Conservation (phyloP, 306 rosid species). For the Pterocarpus macrocarpus region DNA sequence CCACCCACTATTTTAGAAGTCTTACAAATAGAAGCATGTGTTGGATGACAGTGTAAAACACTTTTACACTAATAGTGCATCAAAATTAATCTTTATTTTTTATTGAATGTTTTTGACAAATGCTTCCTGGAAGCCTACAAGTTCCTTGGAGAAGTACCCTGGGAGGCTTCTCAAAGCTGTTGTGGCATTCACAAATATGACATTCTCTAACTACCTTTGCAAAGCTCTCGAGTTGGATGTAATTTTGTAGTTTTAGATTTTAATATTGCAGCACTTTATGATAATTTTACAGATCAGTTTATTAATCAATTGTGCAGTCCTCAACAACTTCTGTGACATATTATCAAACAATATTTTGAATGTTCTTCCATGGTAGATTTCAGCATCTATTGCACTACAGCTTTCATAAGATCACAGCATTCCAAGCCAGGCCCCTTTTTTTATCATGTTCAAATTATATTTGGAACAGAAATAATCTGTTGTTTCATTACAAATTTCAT, state of each 20-base stretch:
- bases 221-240: background rate
- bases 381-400: background rate
- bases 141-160: background rate
- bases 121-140: background rate
- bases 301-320: background rate
- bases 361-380: conserved; percentile 13
- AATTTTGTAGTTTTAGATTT: background rate
- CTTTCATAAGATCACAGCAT: background rate
- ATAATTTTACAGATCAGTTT: conserved; percentile 7
- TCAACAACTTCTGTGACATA: background rate
- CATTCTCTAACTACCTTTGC: background rate
- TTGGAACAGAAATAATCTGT: conserved; percentile 13
- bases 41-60: no score
- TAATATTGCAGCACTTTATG: background rate
- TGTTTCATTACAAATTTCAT: conserved; percentile 15
- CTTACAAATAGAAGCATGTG: no score
- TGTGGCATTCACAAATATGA: conserved; percentile 23
- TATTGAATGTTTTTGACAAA: background rate
- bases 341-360: conserved; percentile 14
- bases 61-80: no score
- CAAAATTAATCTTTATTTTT: no score
- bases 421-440: background rate
- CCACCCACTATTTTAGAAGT: no score
- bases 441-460: background rate
- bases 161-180: conserved; percentile 17